Evolutionary conservation across 345 rosid species (phyloP).

Genomic region (Eucalyptus cloeziana): DNA sequence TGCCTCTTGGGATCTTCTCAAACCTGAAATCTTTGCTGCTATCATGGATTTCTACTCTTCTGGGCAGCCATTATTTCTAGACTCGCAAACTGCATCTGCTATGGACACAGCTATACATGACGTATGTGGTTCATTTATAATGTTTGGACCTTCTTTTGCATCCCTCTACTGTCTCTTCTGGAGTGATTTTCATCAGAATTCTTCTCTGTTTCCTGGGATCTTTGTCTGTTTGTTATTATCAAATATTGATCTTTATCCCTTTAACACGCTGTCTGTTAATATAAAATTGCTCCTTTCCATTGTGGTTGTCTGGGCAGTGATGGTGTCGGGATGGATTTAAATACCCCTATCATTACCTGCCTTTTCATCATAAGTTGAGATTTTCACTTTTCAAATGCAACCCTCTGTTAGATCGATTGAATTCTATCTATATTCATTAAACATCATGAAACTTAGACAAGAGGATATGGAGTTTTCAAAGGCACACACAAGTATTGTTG

Average conservation of each 20-base stretch:
- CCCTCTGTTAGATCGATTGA: not conserved
- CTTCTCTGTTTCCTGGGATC: not conserved
- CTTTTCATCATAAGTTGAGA: not conserved
- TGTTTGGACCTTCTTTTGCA: not conserved
- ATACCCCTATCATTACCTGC: not conserved
- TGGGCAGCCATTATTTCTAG: conserved; percentile 76
- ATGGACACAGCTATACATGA: conserved; percentile 84
- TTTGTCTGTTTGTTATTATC: not conserved
- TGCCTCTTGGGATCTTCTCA: conserved; percentile 69
- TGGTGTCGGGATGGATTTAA: not conserved
- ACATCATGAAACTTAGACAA: not conserved
- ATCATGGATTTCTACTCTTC: conserved; percentile 95
- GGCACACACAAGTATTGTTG: not conserved
- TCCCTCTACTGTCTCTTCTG: not conserved
- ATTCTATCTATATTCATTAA: not conserved
- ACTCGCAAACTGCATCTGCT: conserved; percentile 56
- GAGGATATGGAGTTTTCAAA: not conserved
- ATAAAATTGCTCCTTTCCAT: not conserved
- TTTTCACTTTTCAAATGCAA: not conserved
- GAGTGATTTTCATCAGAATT: not conserved
- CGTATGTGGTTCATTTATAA: conserved; percentile 12
- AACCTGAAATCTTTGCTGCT: conserved; percentile 88
- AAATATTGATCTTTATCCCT: not conserved
- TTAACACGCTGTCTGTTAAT: not conserved
- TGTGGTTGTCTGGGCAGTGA: not conserved